Conservation (phyloP, 108 stramenopile species). For the Fragilariopsis cylindrus region DNA sequence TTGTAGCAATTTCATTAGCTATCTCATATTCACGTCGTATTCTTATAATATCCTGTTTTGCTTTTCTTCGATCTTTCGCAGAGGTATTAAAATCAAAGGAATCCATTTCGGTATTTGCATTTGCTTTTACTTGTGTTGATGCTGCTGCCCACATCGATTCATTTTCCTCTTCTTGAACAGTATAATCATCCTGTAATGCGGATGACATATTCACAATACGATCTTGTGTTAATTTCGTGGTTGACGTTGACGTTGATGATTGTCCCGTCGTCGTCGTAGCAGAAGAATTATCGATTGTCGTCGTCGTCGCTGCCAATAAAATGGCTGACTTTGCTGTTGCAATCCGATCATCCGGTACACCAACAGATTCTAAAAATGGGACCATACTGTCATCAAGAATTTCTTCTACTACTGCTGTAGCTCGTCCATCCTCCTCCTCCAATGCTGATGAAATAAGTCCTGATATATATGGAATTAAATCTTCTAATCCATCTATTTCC, state of each 20-base stretch:
- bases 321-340: slow-evolving; percentile 32
- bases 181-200: slow-evolving; percentile 47
- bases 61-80: slow-evolving; percentile 76
- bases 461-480: slow-evolving; percentile 65
- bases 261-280: neutral
- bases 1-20: slow-evolving; percentile 23
- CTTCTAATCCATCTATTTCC: slow-evolving; percentile 40
- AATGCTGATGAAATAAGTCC: slow-evolving; percentile 50
- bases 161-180: slow-evolving; percentile 57
- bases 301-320: neutral
- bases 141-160: slow-evolving; percentile 39
- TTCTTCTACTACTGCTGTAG: slow-evolving; percentile 2
- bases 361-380: slow-evolving; percentile 69
- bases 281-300: neutral
- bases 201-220: slow-evolving; percentile 65
- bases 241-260: slow-evolving; percentile 4
- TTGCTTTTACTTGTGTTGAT: slow-evolving; percentile 60
- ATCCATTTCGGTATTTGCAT: slow-evolving; percentile 72
- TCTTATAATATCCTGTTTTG: slow-evolving; percentile 69
- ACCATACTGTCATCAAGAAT: slow-evolving; percentile 56
- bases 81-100: slow-evolving; percentile 60
- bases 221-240: slow-evolving; percentile 65
- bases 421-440: slow-evolving; percentile 19
- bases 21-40: slow-evolving; percentile 51
- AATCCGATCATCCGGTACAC: slow-evolving; percentile 49